Conservation (phyloP, 2,329 filamentous ascomycete genomes). For the Aspergillus fumigatiaffinis region DNA sequence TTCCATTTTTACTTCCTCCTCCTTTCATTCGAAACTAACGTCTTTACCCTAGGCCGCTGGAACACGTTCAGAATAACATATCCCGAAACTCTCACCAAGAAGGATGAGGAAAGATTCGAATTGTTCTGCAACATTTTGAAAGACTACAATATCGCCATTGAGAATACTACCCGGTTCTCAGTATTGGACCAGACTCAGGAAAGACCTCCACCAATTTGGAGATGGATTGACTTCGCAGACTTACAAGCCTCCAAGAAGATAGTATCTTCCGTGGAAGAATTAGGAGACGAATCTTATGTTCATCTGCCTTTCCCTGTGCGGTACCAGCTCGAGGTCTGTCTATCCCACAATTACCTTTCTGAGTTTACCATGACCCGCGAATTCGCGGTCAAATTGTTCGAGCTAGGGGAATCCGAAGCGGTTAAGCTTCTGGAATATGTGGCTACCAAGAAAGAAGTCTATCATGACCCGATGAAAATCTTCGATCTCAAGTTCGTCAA, state of each 20-base stretch:
- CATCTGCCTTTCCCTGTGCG: conserved; percentile 66
- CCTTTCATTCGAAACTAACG: conserved; percentile 4
- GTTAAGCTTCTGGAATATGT: conserved; percentile 70
- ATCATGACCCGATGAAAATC: conserved; percentile 68
- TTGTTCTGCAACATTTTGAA: conserved; percentile 53
- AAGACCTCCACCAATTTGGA: conserved; percentile 31
- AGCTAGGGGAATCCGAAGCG: conserved; percentile 52
- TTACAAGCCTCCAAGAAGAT: conserved; percentile 21
- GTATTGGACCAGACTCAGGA: conserved; percentile 24
- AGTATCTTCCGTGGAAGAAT: conserved; percentile 33
- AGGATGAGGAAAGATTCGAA: conserved; percentile 33
- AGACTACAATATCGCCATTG: conserved; percentile 67
- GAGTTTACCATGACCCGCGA: conserved; percentile 67
- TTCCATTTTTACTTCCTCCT: not conserved
- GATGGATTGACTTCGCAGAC: conserved; percentile 36
- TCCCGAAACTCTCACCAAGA: conserved; percentile 22
- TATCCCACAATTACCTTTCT: conserved; percentile 73
- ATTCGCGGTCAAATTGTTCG: conserved; percentile 62
- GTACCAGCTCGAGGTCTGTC: conserved; percentile 89
- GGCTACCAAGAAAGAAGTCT: conserved; percentile 57
- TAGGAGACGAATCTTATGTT: conserved; percentile 32
- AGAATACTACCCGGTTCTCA: conserved; percentile 42
- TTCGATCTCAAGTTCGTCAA: conserved; percentile 53
- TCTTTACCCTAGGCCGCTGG: conserved; percentile 52
- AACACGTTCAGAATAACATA: conserved; percentile 56